Percentiles rank a stretch among this genome's conserved stretches.
These are phyloP conservation scores for Penicillium aurantiogriseum DNA, from an alignment of 2,329 filamentous ascomycete species.

Conservation along the genomic window DNA sequence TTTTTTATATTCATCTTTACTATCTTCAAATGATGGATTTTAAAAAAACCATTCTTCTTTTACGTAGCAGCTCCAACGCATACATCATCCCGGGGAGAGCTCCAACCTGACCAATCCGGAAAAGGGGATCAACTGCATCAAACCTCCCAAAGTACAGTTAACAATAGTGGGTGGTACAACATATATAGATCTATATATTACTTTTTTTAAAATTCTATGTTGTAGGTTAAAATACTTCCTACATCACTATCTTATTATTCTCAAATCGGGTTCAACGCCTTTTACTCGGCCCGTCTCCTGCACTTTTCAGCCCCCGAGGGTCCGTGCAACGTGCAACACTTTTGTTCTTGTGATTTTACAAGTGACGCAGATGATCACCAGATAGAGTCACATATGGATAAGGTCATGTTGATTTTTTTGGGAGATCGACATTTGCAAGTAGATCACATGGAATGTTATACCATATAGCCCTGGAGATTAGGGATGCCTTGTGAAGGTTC, in stretches of 20 bases:
- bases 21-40: background rate
- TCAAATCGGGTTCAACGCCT: background rate
- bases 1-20: background rate
- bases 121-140: slow-evolving; percentile 5
- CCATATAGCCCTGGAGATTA: too few species aligned
- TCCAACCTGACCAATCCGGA: slow-evolving; percentile 18
- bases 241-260: background rate
- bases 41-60: background rate
- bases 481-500: too few species aligned
- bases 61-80: background rate
- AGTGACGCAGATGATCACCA: slow-evolving; percentile 25
- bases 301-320: slow-evolving; percentile 2
- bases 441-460: background rate
- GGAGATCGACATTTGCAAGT: background rate
- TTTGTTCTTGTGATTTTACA: slow-evolving; percentile 14
- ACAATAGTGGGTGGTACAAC: background rate
- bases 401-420: background rate
- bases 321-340: slow-evolving; percentile 13
- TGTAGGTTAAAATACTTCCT: background rate
- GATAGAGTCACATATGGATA: slow-evolving; percentile 3
- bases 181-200: background rate
- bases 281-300: background rate
- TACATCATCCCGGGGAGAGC: slow-evolving; percentile 16
- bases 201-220: too few species aligned
- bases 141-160: background rate